Conservation (phyloP, 768 basidiomycete genomes). For the Crassisporium funariophilum region DNA sequence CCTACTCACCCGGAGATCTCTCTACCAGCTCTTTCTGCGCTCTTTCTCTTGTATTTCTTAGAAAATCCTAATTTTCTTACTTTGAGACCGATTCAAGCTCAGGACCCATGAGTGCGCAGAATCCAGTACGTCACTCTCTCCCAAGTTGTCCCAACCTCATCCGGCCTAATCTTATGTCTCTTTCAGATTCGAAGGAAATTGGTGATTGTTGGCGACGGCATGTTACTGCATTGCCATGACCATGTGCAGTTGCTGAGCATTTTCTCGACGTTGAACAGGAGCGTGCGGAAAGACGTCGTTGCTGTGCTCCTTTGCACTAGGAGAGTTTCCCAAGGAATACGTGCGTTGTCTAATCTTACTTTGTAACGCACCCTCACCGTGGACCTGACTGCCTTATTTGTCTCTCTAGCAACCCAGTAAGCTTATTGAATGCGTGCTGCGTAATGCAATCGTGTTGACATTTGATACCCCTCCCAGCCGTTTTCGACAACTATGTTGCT, state of each 20-base stretch:
- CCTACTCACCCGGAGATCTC: slow-evolving; percentile 16
- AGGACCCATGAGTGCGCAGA: slow-evolving; percentile 49
- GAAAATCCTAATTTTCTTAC: too few species aligned
- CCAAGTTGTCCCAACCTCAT: slow-evolving; percentile 5
- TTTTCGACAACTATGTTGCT: slow-evolving; percentile 98
- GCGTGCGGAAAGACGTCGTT: slow-evolving; percentile 97
- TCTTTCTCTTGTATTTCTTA: slow-evolving; percentile 19
- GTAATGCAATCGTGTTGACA: slow-evolving; percentile 16
- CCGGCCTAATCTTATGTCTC: slow-evolving; percentile 13
- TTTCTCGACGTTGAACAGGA: slow-evolving; percentile 47
- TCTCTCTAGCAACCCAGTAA: slow-evolving; percentile 58
- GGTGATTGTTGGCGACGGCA: slow-evolving; percentile 96
- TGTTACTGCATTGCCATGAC: slow-evolving; percentile 31
- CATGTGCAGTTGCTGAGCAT: slow-evolving; percentile 22
- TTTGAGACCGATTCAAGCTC: slow-evolving; percentile 3
- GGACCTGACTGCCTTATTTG: slow-evolving; percentile 10
- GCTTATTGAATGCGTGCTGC: slow-evolving; percentile 18
- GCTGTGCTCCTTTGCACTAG: slow-evolving; percentile 88
- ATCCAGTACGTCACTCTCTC: slow-evolving; percentile 49
- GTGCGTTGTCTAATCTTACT: slow-evolving; percentile 48
- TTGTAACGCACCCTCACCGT: slow-evolving; percentile 11
- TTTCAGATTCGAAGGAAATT: slow-evolving; percentile 88
- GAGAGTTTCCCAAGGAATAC: slow-evolving; percentile 96
- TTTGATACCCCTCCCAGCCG: slow-evolving; percentile 60
- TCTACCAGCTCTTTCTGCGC: slow-evolving; percentile 11